phyloP scores from a whole-genome alignment of 768 basidiomycete genomes.

The Pleurotus giganteus region DNA sequence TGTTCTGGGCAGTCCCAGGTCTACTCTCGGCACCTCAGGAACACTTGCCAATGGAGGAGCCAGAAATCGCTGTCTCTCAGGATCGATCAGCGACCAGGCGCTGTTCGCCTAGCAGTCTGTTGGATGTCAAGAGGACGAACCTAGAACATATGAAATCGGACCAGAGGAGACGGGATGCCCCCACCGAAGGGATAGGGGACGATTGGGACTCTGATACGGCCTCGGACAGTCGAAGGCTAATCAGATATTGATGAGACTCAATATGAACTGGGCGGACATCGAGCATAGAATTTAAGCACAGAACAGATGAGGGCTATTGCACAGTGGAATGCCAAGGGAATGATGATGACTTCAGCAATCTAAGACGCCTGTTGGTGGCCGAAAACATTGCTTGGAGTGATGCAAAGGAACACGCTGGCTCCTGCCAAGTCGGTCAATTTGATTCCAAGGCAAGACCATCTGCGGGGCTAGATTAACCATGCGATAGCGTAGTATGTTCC shows the following conservation, averaged over 20 bases:
- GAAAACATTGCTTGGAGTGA: constrained; percentile 36
- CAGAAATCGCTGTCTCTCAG: constrained; percentile 56
- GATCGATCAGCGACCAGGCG: constrained; percentile 63
- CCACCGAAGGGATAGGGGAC: constrained; percentile 48
- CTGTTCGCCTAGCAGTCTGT: constrained; percentile 43
- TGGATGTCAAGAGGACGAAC: constrained; percentile 56
- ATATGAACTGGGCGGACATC: constrained; percentile 57
- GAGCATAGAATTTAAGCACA: constrained; percentile 61
- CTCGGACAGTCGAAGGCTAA: constrained; percentile 30
- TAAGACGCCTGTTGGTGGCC: constrained; percentile 25
- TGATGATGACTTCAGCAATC: constrained; percentile 48
- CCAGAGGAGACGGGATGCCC: constrained; percentile 48
- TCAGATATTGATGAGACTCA: constrained; percentile 41
- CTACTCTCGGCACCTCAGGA: constrained; percentile 16
- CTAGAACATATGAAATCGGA: constrained; percentile 61
- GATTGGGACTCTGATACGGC: constrained; percentile 42
- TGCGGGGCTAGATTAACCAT: constrained; percentile 22
- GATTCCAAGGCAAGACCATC: constrained; percentile 68
- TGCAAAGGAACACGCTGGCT: constrained; percentile 34
- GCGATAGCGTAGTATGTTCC: not conserved
- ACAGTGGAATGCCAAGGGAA: constrained; percentile 61
- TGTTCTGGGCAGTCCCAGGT: constrained; percentile 19
- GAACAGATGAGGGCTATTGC: constrained; percentile 52
- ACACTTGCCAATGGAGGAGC: constrained; percentile 40
- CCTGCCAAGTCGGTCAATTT: constrained; percentile 60